These are phyloP conservation scores for Petasospora rhodanensis DNA, from an alignment of 1,139 yeast genomes.

Conservation along the genomic window DNA sequence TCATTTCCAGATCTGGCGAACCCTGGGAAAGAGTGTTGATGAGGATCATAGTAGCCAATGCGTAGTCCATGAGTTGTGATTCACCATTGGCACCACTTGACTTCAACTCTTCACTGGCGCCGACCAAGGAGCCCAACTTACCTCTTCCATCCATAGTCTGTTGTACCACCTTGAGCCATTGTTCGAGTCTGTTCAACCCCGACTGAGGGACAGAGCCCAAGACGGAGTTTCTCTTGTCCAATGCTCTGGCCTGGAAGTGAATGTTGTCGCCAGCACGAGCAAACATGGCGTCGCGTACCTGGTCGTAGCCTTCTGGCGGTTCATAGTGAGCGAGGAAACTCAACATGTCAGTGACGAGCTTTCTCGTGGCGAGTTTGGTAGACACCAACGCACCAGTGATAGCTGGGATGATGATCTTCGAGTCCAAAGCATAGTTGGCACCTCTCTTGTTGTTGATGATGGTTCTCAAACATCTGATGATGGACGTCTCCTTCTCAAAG, in stretches of 20 bases:
- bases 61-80: constrained; percentile 72
- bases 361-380: constrained; percentile 66
- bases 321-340: constrained; percentile 50
- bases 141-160: constrained; percentile 85
- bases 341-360: constrained; percentile 74
- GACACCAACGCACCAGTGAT: constrained; percentile 58
- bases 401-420: constrained; percentile 50
- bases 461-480: constrained; percentile 61
- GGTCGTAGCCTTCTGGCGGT: constrained; percentile 55
- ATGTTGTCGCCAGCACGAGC: constrained; percentile 55
- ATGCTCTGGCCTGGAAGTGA: constrained; percentile 46
- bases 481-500: constrained; percentile 54
- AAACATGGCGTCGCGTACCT: constrained; percentile 61
- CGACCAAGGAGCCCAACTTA: constrained; percentile 82
- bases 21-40: constrained; percentile 68
- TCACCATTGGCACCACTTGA: constrained; percentile 50
- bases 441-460: constrained; percentile 54
- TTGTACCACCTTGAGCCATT: constrained; percentile 77
- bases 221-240: constrained; percentile 25
- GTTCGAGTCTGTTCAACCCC: constrained; percentile 60
- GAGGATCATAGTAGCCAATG: constrained; percentile 71
- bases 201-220: constrained; percentile 25
- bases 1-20: constrained; percentile 57
- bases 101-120: constrained; percentile 85
- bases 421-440: constrained; percentile 48